Conservation (phyloP, 2,329 filamentous ascomycete species). For the Rhinocladiella similis region DNA sequence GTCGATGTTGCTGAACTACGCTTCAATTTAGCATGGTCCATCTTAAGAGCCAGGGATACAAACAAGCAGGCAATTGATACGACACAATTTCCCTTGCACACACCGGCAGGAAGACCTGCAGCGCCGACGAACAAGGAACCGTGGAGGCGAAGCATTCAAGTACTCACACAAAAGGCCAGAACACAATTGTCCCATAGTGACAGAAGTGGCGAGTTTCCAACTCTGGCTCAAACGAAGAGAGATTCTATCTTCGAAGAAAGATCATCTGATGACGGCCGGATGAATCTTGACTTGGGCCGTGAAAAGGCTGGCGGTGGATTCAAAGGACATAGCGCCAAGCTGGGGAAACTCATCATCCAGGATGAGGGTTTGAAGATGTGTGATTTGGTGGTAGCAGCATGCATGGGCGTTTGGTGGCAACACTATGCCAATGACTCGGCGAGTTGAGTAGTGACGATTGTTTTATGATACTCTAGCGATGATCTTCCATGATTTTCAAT, state of each 20-base stretch:
- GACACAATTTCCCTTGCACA: constrained; percentile 3
- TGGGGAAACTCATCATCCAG: constrained; percentile 88
- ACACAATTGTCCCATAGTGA: constrained; percentile 18
- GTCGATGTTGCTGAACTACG: constrained; percentile 74
- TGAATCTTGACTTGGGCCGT: constrained; percentile 74
- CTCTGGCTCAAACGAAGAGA: background rate
- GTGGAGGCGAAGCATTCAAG: constrained; percentile 27
- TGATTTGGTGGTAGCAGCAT: constrained; percentile 86
- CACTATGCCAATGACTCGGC: constrained; percentile 64
- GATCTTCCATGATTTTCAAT: no score
- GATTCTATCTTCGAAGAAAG: background rate
- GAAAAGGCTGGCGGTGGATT: constrained; percentile 86
- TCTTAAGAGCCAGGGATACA: constrained; percentile 20
- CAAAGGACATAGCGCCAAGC: constrained; percentile 81
- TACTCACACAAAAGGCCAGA: constrained; percentile 21
- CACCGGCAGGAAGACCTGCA: background rate
- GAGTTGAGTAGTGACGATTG: constrained; percentile 3
- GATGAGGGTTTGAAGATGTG: constrained; percentile 94
- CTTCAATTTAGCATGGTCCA: constrained; percentile 68
- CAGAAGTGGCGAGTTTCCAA: background rate
- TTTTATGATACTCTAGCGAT: no score
- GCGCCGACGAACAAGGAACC: constrained; percentile 21
- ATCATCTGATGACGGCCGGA: constrained; percentile 34
- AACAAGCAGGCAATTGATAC: constrained; percentile 17
- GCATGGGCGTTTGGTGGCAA: constrained; percentile 91